These are phyloP conservation scores for Anastatica hierochuntica DNA, from an alignment of 345 rosid genomes.

Conservation along the genomic window DNA sequence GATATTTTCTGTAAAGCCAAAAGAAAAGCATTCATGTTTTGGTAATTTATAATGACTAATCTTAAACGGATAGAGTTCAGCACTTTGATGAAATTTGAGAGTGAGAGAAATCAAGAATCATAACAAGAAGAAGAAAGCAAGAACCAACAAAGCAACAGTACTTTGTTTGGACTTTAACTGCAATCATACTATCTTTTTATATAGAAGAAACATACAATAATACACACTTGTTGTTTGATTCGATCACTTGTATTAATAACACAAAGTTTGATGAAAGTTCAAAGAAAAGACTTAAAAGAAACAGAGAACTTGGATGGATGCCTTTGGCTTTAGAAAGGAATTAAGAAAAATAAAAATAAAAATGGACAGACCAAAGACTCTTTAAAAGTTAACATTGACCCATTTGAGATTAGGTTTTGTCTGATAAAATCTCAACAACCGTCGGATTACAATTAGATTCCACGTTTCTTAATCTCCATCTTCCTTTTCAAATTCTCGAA, in stretches of 20 bases:
- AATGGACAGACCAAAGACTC: conserved; percentile 14
- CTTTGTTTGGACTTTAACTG: not conserved
- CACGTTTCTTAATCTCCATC: conserved; percentile 13
- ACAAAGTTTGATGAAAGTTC: not conserved
- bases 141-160: not conserved
- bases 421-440: conserved; percentile 12
- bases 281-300: no score
- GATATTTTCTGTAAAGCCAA: no score
- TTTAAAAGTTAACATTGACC: conserved; percentile 3
- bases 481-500: conserved; percentile 2
- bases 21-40: no score
- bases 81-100: conserved; percentile 16
- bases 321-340: conserved; percentile 11
- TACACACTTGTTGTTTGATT: conserved; percentile 15
- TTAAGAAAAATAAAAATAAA: not conserved
- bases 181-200: not conserved
- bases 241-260: conserved; percentile 11
- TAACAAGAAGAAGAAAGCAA: not conserved
- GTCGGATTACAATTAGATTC: no score
- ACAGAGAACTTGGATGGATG: conserved; percentile 20
- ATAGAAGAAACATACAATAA: conserved; percentile 5
- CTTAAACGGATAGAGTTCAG: conserved; percentile 11
- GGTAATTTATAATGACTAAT: not conserved
- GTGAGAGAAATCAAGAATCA: not conserved
- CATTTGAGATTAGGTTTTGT: conserved; percentile 4